These are phyloP conservation scores for Globisporangium cylindrosporum DNA, from an alignment of 352 stramenopile species.

Conservation along the genomic window DNA sequence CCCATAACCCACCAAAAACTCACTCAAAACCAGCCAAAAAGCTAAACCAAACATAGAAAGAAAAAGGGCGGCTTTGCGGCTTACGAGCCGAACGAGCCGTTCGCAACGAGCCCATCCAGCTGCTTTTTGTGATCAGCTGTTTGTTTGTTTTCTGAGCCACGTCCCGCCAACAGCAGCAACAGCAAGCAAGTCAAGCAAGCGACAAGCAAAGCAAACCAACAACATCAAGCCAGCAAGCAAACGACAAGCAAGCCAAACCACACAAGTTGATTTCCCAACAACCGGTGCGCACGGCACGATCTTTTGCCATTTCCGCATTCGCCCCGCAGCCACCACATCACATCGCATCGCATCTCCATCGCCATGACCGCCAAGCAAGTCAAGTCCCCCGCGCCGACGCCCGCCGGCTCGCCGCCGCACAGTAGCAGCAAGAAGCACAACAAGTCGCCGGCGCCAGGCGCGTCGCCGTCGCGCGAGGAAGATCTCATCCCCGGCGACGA, in stretches of 20 bases:
- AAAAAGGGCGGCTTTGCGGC: neutral
- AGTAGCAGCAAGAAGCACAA: slow-evolving; percentile 9
- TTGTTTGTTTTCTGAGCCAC: neutral
- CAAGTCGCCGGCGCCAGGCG: slow-evolving; percentile 6
- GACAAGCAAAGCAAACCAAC: neutral
- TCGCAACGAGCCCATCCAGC: neutral
- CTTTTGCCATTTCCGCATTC: slow-evolving; percentile 8
- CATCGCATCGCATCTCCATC: neutral
- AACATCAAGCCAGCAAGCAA: neutral
- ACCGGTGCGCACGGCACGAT: neutral
- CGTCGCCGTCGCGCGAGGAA: slow-evolving; percentile 12
- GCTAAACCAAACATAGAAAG: neutral
- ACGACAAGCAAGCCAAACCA: neutral
- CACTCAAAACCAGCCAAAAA: neutral
- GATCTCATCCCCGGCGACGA: slow-evolving; percentile 26
- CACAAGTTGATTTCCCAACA: neutral
- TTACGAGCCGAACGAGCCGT: neutral
- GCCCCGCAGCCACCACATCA: neutral
- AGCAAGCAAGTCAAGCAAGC: neutral
- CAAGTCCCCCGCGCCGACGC: slow-evolving; percentile 9
- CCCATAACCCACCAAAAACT: neutral
- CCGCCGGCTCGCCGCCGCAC: slow-evolving; percentile 2
- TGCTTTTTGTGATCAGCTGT: neutral
- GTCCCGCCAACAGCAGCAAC: neutral
- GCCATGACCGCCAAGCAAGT: slow-evolving; percentile 7